Evolutionary conservation across 2,329 filamentous ascomycete species (phyloP).

Genomic region (Penicillium sp.): DNA sequence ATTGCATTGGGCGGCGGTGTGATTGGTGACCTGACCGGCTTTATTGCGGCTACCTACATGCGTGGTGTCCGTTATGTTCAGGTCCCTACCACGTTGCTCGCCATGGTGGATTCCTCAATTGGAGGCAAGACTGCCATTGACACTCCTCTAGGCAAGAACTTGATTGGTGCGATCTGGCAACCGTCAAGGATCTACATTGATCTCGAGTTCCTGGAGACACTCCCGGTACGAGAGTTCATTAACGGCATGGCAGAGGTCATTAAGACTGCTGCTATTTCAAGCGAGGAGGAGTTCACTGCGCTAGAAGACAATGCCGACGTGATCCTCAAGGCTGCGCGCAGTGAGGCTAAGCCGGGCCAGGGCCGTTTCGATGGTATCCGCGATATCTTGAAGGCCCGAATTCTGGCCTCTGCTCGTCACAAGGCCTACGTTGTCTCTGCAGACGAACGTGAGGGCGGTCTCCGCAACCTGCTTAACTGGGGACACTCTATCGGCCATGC

Average conservation of each 20-base stretch:
- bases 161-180: conserved; percentile 96
- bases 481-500: conserved; percentile 98
- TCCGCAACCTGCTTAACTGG: conserved; percentile 95
- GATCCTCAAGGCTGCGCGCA: conserved; percentile 73
- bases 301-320: conserved; percentile 79
- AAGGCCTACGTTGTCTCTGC: conserved; percentile 94
- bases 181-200: conserved; percentile 94
- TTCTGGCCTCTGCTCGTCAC: conserved; percentile 86
- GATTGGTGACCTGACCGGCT: conserved; percentile 97
- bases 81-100: conserved; percentile 88
- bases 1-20: conserved; percentile 94
- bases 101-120: conserved; percentile 99
- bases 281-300: conserved; percentile 80
- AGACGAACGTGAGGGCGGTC: conserved; percentile 90
- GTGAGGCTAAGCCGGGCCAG: conserved; percentile 58
- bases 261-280: conserved; percentile 96
- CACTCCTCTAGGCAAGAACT: conserved; percentile 91
- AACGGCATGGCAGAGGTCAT: conserved; percentile 99
- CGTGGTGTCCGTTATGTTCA: conserved; percentile 94
- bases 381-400: conserved; percentile 73
- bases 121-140: conserved; percentile 99
- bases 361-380: conserved; percentile 71
- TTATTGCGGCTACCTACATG: conserved; percentile 98
- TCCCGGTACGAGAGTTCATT: conserved; percentile 90
- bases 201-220: conserved; percentile 83